Evolutionary conservation across 1,284 basidiomycete species (phyloP), one percentile per base, ranked within the genome.

Genomic region (Schizopora paradoxa): DNA sequence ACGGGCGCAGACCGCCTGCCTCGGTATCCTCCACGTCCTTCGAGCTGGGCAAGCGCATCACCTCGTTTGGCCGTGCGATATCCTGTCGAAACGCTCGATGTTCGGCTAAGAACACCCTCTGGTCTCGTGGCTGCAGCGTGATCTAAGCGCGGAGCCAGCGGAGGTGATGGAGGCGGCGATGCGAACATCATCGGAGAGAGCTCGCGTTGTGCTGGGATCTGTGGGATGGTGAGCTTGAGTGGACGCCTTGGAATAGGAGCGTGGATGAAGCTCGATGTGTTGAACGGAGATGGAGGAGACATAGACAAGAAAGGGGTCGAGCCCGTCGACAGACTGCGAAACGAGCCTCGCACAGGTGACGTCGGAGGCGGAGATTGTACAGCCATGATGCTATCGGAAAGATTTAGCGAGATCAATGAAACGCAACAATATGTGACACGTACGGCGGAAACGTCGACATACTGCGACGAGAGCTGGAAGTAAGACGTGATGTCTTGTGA

Each of bases 11-110:
- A 8, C 46, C 39, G 22, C 22, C 56, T 54, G 25, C 52, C 38
- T 5, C 43, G 49, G 2, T 44, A 51, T 47, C 49, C 34, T 45
- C 54, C 62, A 14, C 75, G 76, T 6, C 82, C 81, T 54, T 84
- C 82, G 21, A 84, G 70, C 29, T 73, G 68, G 0, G 79, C 81
- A 6, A 84, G 72, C 0, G 82, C 81, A 28, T 76, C 73, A 46
- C 62, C 66, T 1, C 69, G 66, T 46, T 70, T 65, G 33, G 58
- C 61, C 39, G 61, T 61, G 6, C 57, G 52, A 25, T 56, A 51
- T 21, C 42, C 32, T 5, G 52, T 46, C 13, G 52, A 54, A 4
- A 49, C 45, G n/a, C 51, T 53, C 1, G 65, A 62, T 5, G 56
- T 52, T 10, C 48, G 44, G 39, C 48, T 50, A 11, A 50, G 22